A percentile compares a stretch with the other conserved stretches of the same genome.
Conservation (phyloP, 257 asterid species). For the Nemophila menziesii region DNA sequence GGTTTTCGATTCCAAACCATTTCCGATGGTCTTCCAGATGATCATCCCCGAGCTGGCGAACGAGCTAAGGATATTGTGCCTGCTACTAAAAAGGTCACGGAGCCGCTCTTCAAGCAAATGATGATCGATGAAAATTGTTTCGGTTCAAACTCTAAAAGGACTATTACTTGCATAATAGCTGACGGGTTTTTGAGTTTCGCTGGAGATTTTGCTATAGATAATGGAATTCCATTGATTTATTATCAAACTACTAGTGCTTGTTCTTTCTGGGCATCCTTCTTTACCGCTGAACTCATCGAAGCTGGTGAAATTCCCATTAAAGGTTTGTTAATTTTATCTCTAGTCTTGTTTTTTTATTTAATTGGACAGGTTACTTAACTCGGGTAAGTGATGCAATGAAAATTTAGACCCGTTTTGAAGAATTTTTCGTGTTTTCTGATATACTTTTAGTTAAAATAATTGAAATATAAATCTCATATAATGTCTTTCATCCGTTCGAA, state of each 20-base stretch:
- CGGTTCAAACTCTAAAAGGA: constrained; percentile 14
- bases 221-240: constrained; percentile 46
- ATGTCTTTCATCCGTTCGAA: no score
- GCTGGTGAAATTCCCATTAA: constrained; percentile 41
- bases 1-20: constrained; percentile 31
- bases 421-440: no score
- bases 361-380: no score
- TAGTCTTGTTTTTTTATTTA: no score
- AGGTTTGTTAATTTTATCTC: no score
- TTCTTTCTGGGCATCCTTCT: constrained; percentile 46
- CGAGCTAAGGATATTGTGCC: constrained; percentile 16
- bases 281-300: constrained; percentile 33
- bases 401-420: no score
- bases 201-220: constrained; percentile 46
- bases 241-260: constrained; percentile 42
- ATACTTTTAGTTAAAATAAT: no score
- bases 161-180: constrained; percentile 30
- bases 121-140: constrained; percentile 22
- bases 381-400: no score
- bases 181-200: constrained; percentile 38
- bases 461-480: no score
- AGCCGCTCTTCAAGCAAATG: constrained; percentile 20
- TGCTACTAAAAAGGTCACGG: constrained; percentile 3
- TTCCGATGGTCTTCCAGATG: constrained; percentile 44
- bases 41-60: constrained; percentile 33